Percentiles rank a stretch among this genome's conserved stretches.
Evolutionary conservation across 805 yeast species (phyloP).

Genomic region (Vanderwaltozyma polyspora): DNA sequence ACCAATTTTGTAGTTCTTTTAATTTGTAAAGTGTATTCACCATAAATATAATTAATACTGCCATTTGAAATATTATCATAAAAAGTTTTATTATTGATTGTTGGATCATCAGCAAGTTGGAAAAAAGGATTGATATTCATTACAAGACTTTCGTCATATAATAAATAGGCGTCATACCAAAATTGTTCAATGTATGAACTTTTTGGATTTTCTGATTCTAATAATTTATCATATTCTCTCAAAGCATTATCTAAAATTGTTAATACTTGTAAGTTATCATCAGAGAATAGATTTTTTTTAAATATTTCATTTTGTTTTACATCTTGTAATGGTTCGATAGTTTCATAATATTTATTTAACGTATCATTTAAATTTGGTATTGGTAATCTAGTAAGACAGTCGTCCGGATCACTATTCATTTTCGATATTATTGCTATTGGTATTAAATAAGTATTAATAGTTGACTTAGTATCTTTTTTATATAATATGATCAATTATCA

Average conservation of each 20-base stretch:
- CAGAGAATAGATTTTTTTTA: conserved; percentile 31
- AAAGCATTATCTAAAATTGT: conserved; percentile 40
- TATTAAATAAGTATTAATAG: not conserved
- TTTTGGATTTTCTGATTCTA: conserved; percentile 49
- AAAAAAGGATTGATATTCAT: conserved; percentile 84
- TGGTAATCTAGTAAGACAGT: conserved; percentile 37
- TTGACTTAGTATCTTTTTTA: too few species aligned
- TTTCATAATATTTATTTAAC: conserved; percentile 51
- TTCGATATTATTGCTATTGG: not conserved
- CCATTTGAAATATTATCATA: not conserved
- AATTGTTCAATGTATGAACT: conserved; percentile 85
- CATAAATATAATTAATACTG: conserved; percentile 16
- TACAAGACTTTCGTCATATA: conserved; percentile 85
- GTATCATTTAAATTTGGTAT: conserved; percentile 68
- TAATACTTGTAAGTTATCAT: conserved; percentile 29
- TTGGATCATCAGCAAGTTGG: conserved; percentile 84
- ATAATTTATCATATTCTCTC: conserved; percentile 53
- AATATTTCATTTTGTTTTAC: conserved; percentile 58
- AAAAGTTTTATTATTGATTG: conserved; percentile 22
- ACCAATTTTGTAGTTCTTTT: conserved; percentile 74
- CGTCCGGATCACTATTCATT: not conserved
- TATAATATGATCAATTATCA: too few species aligned
- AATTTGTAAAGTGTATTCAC: conserved; percentile 40
- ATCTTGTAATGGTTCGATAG: conserved; percentile 72
- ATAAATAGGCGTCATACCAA: conserved; percentile 85